Evolutionary conservation across 257 asterid species (phyloP).

Genomic region (Petunia axillaris): DNA sequence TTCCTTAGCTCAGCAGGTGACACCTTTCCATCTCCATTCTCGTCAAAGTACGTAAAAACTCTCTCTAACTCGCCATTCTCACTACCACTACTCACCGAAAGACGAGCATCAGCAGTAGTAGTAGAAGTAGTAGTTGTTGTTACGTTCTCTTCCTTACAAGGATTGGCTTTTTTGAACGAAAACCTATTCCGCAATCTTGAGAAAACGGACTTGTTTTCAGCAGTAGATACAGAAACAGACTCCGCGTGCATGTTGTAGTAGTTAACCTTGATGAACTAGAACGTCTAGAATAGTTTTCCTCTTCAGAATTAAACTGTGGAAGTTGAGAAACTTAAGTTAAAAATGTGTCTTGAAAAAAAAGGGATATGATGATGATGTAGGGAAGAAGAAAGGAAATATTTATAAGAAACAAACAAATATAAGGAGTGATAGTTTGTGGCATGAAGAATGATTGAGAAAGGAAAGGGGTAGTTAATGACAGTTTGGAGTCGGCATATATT

Average conservation of each 20-base stretch:
- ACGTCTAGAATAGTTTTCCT: too few species aligned
- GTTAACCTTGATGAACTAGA: too few species aligned
- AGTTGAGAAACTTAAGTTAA: too few species aligned
- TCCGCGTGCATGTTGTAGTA: not conserved
- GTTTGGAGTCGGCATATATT: not conserved
- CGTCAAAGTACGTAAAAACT: conserved; percentile 24
- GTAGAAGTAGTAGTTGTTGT: not conserved
- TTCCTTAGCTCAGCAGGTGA: conserved; percentile 9
- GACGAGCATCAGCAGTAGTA: not conserved
- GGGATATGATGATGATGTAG: too few species aligned
- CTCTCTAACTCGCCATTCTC: not conserved
- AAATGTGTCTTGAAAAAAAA: too few species aligned
- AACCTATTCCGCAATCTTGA: not conserved
- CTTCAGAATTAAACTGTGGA: too few species aligned
- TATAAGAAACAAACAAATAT: not conserved
- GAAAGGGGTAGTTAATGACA: not conserved
- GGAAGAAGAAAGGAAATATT: too few species aligned
- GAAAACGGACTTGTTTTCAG: not conserved
- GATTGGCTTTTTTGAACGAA: not conserved
- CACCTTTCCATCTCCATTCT: conserved; percentile 27
- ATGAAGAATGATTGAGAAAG: too few species aligned
- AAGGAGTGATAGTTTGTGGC: too few species aligned
- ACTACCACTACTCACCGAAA: not conserved
- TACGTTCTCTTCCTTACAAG: not conserved
- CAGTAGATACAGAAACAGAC: not conserved